A percentile compares a stretch with the other conserved stretches of the same genome.
These are phyloP conservation scores for Talinum fruticosum DNA, from an alignment of 148 eudicot genomes.

Conservation along the genomic window DNA sequence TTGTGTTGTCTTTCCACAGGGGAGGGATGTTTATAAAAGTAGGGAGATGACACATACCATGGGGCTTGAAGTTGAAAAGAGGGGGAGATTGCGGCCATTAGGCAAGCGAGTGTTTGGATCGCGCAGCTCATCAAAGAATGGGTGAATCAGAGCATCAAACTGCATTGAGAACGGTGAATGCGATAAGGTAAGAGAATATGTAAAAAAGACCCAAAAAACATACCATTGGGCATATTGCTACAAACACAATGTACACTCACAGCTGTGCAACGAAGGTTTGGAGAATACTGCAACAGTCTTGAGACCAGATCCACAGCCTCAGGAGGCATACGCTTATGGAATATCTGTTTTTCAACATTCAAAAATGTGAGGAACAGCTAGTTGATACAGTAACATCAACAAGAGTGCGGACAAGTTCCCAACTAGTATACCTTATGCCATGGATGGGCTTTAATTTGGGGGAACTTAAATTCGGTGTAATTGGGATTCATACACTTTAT, in stretches of 20 bases:
- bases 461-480: conserved; percentile 83
- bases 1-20: too few relatives aligned
- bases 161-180: conserved; percentile 28
- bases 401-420: not conserved
- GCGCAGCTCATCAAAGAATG: conserved; percentile 78
- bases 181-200: not conserved
- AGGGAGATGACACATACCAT: conserved; percentile 35
- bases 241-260: conserved; percentile 35
- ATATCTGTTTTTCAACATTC: conserved; percentile 46
- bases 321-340: conserved; percentile 85
- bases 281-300: conserved; percentile 86
- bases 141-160: conserved; percentile 67
- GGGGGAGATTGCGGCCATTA: conserved; percentile 75
- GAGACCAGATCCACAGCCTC: conserved; percentile 96
- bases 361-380: conserved; percentile 4
- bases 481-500: conserved; percentile 95
- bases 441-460: conserved; percentile 93
- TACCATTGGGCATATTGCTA: too few relatives aligned
- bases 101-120: conserved; percentile 74
- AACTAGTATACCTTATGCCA: conserved; percentile 83
- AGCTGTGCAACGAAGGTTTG: conserved; percentile 78
- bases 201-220: too few relatives aligned
- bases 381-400: not conserved
- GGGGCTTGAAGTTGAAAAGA: conserved; percentile 74
- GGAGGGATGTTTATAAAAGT: too few relatives aligned